Evolutionary conservation across 2,329 filamentous ascomycete genomes (phyloP), one percentile per base, ranked within the genome.

Genomic region (Verticillium nubilum): DNA sequence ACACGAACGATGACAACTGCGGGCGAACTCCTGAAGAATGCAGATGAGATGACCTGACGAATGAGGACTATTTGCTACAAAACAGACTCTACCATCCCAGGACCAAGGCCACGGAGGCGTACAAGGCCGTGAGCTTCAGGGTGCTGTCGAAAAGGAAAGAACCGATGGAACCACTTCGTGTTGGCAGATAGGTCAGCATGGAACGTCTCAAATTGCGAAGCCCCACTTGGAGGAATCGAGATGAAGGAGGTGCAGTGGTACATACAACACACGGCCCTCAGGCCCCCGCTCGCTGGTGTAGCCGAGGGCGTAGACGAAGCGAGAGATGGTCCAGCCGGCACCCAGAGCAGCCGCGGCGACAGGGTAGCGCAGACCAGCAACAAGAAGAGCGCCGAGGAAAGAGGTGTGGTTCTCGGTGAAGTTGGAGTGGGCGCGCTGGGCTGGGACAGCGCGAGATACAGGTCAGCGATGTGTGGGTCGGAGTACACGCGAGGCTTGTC

Each of bases 381-480:
- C 77, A 61, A 86, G 70, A 12, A 87, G 73, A 26, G 77, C 73
- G 25, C 73, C 76, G 12, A 88, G 67, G 68, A 83, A 77, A 3
- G 83, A 75, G 9, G 80, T 73, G 35, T 83, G 75, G 73, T 84
- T 86, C 76, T 89, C 87, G 64, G 78, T 78, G 73, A 80, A 89
- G 77, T 89, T 88, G 66, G 76, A 73, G 69, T 89, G 86, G 10
- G 84, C 80, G 54, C 84, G 82, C 67, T 87, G 85, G 57, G 82
- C 80, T 82, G 59, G 35, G 29, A 25, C 19, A 6, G n/a, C 42
- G 42, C 42, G 12, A 13, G 42, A 10, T 50, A 60, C 47, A 50
- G n/a, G 37, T 25, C 19, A 55, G 56, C 29, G n/a, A 52, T 10
- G 29, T 4, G 33, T 31, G 25, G 9, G 23, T 37, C 19, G 6